A percentile compares a stretch with the other conserved stretches of the same genome.
Conservation (phyloP, 2,329 filamentous ascomycete genomes). For the Calonectria naviculata region DNA sequence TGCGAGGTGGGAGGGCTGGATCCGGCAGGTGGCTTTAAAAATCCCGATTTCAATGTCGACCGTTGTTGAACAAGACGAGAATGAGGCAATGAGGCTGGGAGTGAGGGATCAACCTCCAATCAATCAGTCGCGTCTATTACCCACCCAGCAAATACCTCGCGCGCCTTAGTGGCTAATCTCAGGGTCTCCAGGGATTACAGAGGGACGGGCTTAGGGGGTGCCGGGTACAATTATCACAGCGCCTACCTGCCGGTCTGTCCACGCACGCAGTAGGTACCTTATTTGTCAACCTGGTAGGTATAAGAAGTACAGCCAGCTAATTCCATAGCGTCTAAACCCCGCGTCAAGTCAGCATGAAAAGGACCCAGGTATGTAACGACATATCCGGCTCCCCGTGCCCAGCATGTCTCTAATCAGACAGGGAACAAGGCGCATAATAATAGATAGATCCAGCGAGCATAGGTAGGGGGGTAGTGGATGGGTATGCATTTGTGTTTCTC, state of each 20-base stretch:
- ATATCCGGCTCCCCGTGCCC: background rate
- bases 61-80: slow-evolving; percentile 11
- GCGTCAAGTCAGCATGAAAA: background rate
- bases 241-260: background rate
- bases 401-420: background rate
- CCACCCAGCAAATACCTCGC: background rate
- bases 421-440: background rate
- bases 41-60: background rate
- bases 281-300: background rate
- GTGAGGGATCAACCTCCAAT: slow-evolving; percentile 1
- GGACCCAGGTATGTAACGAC: background rate
- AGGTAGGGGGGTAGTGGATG: background rate
- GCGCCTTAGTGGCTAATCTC: slow-evolving; percentile 2
- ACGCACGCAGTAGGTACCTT: background rate
- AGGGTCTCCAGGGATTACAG: background rate
- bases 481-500: background rate
- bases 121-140: slow-evolving; percentile 1
- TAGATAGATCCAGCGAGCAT: background rate
- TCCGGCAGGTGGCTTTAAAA: slow-evolving; percentile 5
- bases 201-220: background rate
- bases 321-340: background rate
- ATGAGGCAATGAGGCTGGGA: slow-evolving; percentile 8
- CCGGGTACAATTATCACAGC: background rate
- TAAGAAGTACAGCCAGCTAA: background rate
- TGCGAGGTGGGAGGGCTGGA: slow-evolving; percentile 1